Conservation (phyloP, 306 rosid species). For the Trifolium pratense region DNA sequence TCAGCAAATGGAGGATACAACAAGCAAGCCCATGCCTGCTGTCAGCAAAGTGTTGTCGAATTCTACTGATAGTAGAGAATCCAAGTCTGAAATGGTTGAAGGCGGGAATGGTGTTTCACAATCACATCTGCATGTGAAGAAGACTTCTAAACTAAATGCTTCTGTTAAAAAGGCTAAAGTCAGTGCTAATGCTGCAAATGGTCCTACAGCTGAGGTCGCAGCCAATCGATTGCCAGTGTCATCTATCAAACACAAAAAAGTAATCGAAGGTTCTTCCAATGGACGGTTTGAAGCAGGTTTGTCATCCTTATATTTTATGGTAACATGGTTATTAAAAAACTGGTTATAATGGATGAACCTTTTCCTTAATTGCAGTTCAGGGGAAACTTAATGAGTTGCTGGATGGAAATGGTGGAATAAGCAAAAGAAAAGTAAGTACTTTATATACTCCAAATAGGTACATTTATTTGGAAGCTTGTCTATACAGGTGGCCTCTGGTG, state of each 20-base stretch:
- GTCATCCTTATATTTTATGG: slow-evolving; percentile 40
- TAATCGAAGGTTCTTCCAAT: slow-evolving; percentile 66
- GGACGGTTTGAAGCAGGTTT: slow-evolving; percentile 91
- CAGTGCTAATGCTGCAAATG: slow-evolving; percentile 46
- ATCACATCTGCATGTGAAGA: slow-evolving; percentile 54
- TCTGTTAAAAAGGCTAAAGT: slow-evolving; percentile 70
- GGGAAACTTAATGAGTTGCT: slow-evolving; percentile 92
- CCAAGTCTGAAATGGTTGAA: slow-evolving; percentile 56
- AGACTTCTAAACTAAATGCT: slow-evolving; percentile 52
- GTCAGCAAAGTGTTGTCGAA: slow-evolving; percentile 46
- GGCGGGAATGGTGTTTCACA: slow-evolving; percentile 54
- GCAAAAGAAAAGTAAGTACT: slow-evolving; percentile 87
- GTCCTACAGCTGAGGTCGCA: slow-evolving; percentile 51
- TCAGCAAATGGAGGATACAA: slow-evolving; percentile 59
- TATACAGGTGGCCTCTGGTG: slow-evolving; percentile 22
- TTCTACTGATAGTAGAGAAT: slow-evolving; percentile 53
- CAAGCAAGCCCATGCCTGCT: slow-evolving; percentile 48
- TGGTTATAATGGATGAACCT: slow-evolving; percentile 42
- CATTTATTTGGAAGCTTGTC: slow-evolving; percentile 43
- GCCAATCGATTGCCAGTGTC: slow-evolving; percentile 56
- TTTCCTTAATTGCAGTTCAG: slow-evolving; percentile 73
- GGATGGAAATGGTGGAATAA: slow-evolving; percentile 93
- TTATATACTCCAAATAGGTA: slow-evolving; percentile 27
- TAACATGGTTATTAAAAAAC: slow-evolving; percentile 36
- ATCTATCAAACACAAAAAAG: slow-evolving; percentile 66